phyloP scores from a whole-genome alignment of 306 rosid species.

The Delonix regia region DNA sequence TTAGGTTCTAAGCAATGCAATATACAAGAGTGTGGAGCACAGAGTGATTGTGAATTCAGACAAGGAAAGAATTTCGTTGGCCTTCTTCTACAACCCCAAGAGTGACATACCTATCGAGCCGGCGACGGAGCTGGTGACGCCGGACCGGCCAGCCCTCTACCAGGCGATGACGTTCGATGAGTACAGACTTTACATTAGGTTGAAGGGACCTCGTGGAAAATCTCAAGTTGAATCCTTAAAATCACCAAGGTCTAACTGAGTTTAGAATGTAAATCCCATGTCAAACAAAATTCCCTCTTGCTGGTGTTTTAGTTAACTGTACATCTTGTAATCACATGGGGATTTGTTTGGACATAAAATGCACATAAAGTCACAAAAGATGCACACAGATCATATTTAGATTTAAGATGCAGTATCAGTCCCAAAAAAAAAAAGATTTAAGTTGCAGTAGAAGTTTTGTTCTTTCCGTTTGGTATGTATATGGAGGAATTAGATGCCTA shows the following conservation, averaged over 20 bases:
- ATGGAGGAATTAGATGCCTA: slow-evolving; percentile 14
- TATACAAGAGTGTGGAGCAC: slow-evolving; percentile 88
- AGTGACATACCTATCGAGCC: slow-evolving; percentile 82
- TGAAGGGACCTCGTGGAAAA: slow-evolving; percentile 82
- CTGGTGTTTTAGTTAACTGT: neutral
- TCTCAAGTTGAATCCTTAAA: slow-evolving; percentile 76
- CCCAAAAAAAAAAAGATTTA: too few species aligned
- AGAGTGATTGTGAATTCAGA: slow-evolving; percentile 85
- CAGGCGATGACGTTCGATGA: slow-evolving; percentile 81
- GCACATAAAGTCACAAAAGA: neutral
- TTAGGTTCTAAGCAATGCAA: slow-evolving; percentile 80
- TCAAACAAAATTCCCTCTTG: neutral
- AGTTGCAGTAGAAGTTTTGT: slow-evolving; percentile 12
- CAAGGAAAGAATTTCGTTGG: slow-evolving; percentile 75
- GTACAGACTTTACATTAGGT: slow-evolving; percentile 78
- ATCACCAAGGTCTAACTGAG: slow-evolving; percentile 42
- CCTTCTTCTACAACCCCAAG: slow-evolving; percentile 93
- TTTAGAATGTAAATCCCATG: neutral
- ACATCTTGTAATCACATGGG: slow-evolving; percentile 3
- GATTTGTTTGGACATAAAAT: neutral
- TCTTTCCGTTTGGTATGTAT: slow-evolving; percentile 13
- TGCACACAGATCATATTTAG: neutral
- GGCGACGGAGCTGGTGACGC: slow-evolving; percentile 57
- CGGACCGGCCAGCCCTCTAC: slow-evolving; percentile 61
- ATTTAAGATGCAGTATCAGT: too few species aligned